phyloP scores from a whole-genome alignment of 352 stramenopile species.

The Globisporangium iwayamae region DNA sequence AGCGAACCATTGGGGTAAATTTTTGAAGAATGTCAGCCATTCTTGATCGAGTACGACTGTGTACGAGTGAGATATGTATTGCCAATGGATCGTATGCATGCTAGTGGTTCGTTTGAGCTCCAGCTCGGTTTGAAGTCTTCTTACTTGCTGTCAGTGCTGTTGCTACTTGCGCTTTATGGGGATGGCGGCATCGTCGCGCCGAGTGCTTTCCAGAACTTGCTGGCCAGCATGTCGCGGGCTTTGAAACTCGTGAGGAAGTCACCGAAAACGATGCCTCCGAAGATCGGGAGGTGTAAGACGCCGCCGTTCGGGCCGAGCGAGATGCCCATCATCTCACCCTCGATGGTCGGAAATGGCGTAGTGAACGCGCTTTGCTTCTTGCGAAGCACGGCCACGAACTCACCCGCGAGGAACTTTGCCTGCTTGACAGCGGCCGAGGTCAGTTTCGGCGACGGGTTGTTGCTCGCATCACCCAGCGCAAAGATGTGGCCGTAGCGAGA shows the following conservation, averaged over 20 bases:
- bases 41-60: background rate
- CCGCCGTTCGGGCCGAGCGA: conserved; percentile 1
- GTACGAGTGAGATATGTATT: background rate
- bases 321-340: background rate
- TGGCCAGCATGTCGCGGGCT: background rate
- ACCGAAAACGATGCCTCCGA: background rate
- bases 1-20: background rate
- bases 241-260: conserved; percentile 5
- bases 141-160: background rate
- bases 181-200: background rate
- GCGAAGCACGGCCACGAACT: background rate
- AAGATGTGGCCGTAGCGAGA: background rate
- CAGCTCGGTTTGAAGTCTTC: background rate
- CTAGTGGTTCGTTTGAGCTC: background rate
- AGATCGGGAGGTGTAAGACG: background rate
- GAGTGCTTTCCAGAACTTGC: background rate
- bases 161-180: background rate
- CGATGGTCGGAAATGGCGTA: background rate
- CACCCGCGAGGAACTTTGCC: background rate
- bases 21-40: background rate
- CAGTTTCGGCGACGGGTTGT: background rate
- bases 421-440: background rate
- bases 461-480: background rate
- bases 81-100: background rate
- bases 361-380: background rate